Evolutionary conservation across 2,329 filamentous ascomycete genomes (phyloP).

Genomic region (Aspergillus ochraceoroseus): DNA sequence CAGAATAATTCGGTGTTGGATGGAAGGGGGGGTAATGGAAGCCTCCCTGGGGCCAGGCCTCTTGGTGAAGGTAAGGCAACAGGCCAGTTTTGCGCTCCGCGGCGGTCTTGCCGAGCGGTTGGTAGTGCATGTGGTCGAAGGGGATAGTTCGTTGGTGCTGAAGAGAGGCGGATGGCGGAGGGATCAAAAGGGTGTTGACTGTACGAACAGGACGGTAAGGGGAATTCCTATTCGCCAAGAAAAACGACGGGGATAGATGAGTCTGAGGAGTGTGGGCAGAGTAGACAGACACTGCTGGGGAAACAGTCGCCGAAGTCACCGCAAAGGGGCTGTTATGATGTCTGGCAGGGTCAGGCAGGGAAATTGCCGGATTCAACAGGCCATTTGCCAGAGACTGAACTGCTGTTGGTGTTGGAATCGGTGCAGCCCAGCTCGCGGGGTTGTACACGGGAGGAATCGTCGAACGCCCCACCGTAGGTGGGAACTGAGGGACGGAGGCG

Average conservation of each 20-base stretch:
- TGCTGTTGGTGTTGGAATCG: conserved; percentile 34
- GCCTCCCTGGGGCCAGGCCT: conserved; percentile 40
- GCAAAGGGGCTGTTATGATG: conserved; percentile 49
- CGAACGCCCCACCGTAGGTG: conserved; percentile 60
- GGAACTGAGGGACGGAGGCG: conserved; percentile 52
- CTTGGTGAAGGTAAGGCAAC: conserved; percentile 53
- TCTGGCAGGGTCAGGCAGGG: conserved; percentile 37
- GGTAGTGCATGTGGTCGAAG: conserved; percentile 75
- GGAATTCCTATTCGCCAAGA: conserved; percentile 80
- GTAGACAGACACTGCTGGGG: conserved; percentile 64
- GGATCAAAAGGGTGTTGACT: conserved; percentile 85
- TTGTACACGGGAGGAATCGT: conserved; percentile 68
- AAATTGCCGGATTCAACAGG: conserved; percentile 29
- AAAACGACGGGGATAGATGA: conserved; percentile 79
- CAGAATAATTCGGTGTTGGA: conserved; percentile 28
- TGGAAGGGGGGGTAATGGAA: conserved; percentile 31
- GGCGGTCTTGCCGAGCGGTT: conserved; percentile 65
- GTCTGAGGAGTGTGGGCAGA: conserved; percentile 59
- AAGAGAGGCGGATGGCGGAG: conserved; percentile 73
- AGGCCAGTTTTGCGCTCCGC: conserved; percentile 63
- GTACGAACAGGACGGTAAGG: conserved; percentile 88
- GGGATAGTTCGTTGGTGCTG: conserved; percentile 64
- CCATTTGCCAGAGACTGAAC: conserved; percentile 29
- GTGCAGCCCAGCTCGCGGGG: conserved; percentile 49
- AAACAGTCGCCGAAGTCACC: conserved; percentile 54